phyloP scores from a whole-genome alignment of 1,284 basidiomycete genomes.

The Rhodotorula sp. region DNA sequence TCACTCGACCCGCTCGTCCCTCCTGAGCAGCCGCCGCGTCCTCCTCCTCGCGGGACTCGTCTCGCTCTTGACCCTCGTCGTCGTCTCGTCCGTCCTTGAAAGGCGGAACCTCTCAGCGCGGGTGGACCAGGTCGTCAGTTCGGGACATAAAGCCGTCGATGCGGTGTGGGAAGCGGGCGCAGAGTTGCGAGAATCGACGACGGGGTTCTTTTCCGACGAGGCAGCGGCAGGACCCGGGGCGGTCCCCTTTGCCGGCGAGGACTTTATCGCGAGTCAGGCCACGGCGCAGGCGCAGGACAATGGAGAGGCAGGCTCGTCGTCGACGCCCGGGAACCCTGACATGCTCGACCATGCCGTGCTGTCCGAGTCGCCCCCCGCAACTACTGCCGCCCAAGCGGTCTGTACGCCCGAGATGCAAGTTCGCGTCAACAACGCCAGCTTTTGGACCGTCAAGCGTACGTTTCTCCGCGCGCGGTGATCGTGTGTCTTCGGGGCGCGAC shows the following conservation, averaged over 20 bases:
- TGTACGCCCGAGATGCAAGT: slow-evolving; percentile 5
- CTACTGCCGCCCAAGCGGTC: background rate
- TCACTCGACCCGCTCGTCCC: background rate
- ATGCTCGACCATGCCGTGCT: background rate
- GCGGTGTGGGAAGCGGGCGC: background rate
- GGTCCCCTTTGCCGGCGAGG: background rate
- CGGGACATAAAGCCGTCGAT: background rate
- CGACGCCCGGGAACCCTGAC: no score
- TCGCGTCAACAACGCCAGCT: background rate
- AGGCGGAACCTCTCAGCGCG: background rate
- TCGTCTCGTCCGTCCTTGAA: background rate
- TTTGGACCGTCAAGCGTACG: slow-evolving; percentile 15
- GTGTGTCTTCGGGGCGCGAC: no score
- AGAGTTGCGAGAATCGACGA: background rate
- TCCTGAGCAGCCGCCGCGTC: background rate
- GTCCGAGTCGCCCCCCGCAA: background rate
- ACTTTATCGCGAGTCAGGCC: background rate
- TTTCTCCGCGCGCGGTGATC: no score
- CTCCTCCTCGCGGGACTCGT: background rate
- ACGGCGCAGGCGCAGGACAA: no score
- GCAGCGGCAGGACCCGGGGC: background rate
- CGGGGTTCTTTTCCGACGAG: background rate
- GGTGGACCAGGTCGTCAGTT: background rate
- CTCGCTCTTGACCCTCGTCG: background rate
- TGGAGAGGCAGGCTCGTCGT: no score